Base-by-base conservation (phyloP, 495 filamentous ascomycete genomes). In the Xylona heveae region DNA sequence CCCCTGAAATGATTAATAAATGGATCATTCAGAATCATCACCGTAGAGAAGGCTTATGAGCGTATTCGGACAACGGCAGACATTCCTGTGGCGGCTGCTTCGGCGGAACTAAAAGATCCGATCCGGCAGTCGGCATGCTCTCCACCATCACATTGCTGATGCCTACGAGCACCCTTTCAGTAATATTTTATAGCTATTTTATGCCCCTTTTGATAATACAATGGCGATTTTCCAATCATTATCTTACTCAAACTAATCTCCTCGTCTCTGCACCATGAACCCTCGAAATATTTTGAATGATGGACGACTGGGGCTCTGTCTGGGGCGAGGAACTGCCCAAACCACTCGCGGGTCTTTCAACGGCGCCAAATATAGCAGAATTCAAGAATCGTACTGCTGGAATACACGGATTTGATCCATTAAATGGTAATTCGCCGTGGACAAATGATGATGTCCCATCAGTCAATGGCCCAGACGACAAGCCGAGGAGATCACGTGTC, bases 231-330 rank as follows among this genome's bases (percentile, higher is more conserved):
- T 32, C 15, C 14, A 9, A 15, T 6, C 28, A 13, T 31, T 16
- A 18, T 4, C 29, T 15, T 15, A 14, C 16, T 19, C 8, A 17
- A 7, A 13, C 5, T 21, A 12, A 3, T 4, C 5, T 18, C 14
- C 12, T 18, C 23, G 5, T 31, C 19, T 5, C n/a, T 12, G n/a
- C 31, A 23, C 22, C 14, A 33, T 33, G 31, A 7, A 17, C 3
- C 15, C 12, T 23, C 3, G 6, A 23, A n/a, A 23, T 5, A 22
- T 14, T 33, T 12, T 19, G 8, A 19, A 23, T 14, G 2, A 33
- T 33, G 31, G 31, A 33, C 25, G 31, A 33, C 20, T 33, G 31
- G 31, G 31, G 31, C 18, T 33, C 31, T 8, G 19, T 22, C 18
- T 33, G 31, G 31, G 31, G 19, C 14, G 31, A 33, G 4, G 15